These are phyloP conservation scores for Pseudocercospora pini-densiflorae DNA, from an alignment of 2,329 filamentous ascomycete genomes.

Conservation along the genomic window DNA sequence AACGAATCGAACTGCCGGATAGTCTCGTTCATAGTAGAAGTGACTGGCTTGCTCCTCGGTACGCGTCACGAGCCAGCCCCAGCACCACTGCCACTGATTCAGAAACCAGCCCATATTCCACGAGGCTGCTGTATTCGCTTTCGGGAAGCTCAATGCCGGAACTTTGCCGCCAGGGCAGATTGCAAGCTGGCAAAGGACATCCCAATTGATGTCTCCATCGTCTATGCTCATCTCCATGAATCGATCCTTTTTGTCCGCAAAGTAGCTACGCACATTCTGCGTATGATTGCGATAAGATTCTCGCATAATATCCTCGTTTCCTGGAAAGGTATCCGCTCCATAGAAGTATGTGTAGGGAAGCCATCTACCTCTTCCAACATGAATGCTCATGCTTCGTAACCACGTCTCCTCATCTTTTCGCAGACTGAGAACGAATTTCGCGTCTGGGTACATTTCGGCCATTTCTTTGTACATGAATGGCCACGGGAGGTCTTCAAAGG, in stretches of 20 bases:
- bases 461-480: constrained; percentile 37
- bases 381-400: constrained; percentile 35
- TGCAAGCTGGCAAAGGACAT: constrained; percentile 28
- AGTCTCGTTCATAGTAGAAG: constrained; percentile 31
- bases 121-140: constrained; percentile 34
- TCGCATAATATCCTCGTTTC: constrained; percentile 32
- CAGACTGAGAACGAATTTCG: constrained; percentile 38
- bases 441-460: constrained; percentile 34
- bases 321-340: constrained; percentile 29
- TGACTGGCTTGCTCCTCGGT: constrained; percentile 33
- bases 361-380: constrained; percentile 36
- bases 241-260: constrained; percentile 27
- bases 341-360: constrained; percentile 32
- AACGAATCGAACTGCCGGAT: constrained; percentile 22
- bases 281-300: constrained; percentile 33
- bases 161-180: constrained; percentile 26
- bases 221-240: constrained; percentile 32
- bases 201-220: constrained; percentile 32
- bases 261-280: constrained; percentile 29
- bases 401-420: constrained; percentile 37
- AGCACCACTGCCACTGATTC: constrained; percentile 30
- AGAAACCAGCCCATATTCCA: constrained; percentile 34
- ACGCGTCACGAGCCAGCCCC: constrained; percentile 36
- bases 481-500: constrained; percentile 40
- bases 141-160: constrained; percentile 28